Conservation (phyloP, 305 asterid genomes). For the Fraxinus platypoda region DNA sequence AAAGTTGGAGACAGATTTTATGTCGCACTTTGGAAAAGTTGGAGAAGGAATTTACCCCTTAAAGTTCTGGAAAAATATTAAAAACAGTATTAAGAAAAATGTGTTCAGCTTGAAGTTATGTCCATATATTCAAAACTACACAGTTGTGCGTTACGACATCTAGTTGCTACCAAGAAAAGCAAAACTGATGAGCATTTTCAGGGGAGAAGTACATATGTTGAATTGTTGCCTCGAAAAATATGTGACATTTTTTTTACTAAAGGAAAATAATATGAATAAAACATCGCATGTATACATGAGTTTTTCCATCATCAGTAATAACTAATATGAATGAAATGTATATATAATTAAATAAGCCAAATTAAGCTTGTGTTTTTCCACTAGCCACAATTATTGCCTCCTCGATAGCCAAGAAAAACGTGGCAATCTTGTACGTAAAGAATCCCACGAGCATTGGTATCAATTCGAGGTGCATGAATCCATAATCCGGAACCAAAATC, state of each 20-base stretch:
- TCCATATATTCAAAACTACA: not conserved
- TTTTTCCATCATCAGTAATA: not conserved
- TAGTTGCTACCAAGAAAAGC: not conserved
- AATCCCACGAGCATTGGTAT: constrained; percentile 94
- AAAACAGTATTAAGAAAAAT: too few species aligned
- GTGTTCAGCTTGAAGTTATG: too few species aligned
- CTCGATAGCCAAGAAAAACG: constrained; percentile 73
- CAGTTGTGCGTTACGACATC: not conserved
- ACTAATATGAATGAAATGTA: not conserved
- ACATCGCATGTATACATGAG: not conserved
- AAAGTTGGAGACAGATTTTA: not conserved
- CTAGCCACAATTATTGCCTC: constrained; percentile 44
- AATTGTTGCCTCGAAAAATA: not conserved
- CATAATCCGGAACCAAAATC: constrained; percentile 84
- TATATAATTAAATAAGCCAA: not conserved
- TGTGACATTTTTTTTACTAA: not conserved
- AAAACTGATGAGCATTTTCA: not conserved
- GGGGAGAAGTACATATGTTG: not conserved
- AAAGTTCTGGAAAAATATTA: too few species aligned
- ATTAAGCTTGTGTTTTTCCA: constrained; percentile 41
- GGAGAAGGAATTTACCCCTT: too few species aligned
- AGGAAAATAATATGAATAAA: not conserved
- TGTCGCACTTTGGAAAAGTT: not conserved
- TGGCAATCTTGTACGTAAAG: constrained; percentile 91
- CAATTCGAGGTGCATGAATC: constrained; percentile 75